Evolutionary conservation across 2,329 filamentous ascomycete species (phyloP).

Genomic region (Elsinoe ampelina): DNA sequence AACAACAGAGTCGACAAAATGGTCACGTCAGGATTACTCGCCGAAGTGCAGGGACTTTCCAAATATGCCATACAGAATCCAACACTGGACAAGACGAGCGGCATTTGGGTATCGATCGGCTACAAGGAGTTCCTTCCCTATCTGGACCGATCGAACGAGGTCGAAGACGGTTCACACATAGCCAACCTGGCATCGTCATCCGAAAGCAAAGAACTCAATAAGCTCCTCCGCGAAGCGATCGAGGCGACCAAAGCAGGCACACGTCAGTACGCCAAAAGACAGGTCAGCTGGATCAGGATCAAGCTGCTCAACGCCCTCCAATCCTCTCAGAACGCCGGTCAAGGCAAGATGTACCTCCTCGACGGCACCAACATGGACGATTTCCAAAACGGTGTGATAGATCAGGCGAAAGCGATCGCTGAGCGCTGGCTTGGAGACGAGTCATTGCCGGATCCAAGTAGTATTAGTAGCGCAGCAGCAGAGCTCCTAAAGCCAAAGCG

Average conservation of each 20-base stretch:
- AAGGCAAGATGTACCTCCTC: conserved; percentile 65
- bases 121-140: conserved; percentile 85
- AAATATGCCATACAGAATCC: conserved; percentile 38
- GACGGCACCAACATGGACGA: conserved; percentile 62
- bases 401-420: conserved; percentile 55
- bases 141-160: conserved; percentile 30
- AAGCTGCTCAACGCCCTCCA: conserved; percentile 39
- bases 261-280: conserved; percentile 75
- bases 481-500: conserved; percentile 51
- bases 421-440: conserved; percentile 51
- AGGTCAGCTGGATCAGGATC: conserved; percentile 76
- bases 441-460: conserved; percentile 40
- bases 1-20: conserved; percentile 76
- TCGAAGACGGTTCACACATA: conserved; percentile 20
- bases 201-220: conserved; percentile 37
- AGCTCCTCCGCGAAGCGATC: conserved; percentile 51
- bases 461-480: conserved; percentile 48
- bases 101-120: conserved; percentile 95
- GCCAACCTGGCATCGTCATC: not conserved
- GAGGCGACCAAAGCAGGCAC: conserved; percentile 76
- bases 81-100: conserved; percentile 61
- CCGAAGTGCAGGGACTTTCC: conserved; percentile 50
- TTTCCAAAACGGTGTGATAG: conserved; percentile 57
- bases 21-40: conserved; percentile 56
- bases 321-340: conserved; percentile 39